Percentiles rank a stretch among this genome's conserved stretches.
These are phyloP conservation scores for Fusarium sp. DNA, from an alignment of 2,329 filamentous ascomycete species.

Conservation along the genomic window DNA sequence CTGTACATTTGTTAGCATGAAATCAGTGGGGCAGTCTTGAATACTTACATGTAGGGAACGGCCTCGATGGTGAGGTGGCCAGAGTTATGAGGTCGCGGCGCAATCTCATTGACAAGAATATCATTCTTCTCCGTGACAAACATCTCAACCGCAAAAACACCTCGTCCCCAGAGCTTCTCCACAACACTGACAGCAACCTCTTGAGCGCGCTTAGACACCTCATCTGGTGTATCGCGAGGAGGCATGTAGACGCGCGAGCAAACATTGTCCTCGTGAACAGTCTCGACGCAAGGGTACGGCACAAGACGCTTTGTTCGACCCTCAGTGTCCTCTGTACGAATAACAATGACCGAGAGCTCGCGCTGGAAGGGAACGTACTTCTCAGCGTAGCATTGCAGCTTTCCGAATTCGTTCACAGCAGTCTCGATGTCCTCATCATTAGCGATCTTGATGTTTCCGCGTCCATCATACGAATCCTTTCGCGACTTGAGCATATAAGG, in stretches of 20 bases:
- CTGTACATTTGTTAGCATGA: not conserved
- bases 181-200: slow-evolving; percentile 65
- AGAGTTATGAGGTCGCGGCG: slow-evolving; percentile 86
- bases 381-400: slow-evolving; percentile 84
- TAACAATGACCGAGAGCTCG: slow-evolving; percentile 94
- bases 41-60: slow-evolving; percentile 71
- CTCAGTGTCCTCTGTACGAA: slow-evolving; percentile 81
- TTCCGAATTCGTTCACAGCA: slow-evolving; percentile 77
- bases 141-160: slow-evolving; percentile 97
- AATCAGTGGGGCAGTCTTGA: fast-evolving
- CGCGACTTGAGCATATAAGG: slow-evolving; percentile 94
- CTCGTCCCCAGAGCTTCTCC: slow-evolving; percentile 83
- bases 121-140: slow-evolving; percentile 81
- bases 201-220: slow-evolving; percentile 73
- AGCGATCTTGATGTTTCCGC: slow-evolving; percentile 70
- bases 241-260: slow-evolving; percentile 94
- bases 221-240: slow-evolving; percentile 80
- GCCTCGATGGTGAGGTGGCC: slow-evolving; percentile 97
- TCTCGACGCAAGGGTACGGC: slow-evolving; percentile 92
- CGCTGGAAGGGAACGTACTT: slow-evolving; percentile 87
- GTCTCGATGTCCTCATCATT: slow-evolving; percentile 62
- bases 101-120: slow-evolving; percentile 87
- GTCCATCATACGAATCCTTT: slow-evolving; percentile 92
- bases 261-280: slow-evolving; percentile 93
- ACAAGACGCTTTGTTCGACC: slow-evolving; percentile 64